phyloP scores from a whole-genome alignment of 495 filamentous ascomycete species.

The Pyronema omphalodes region DNA sequence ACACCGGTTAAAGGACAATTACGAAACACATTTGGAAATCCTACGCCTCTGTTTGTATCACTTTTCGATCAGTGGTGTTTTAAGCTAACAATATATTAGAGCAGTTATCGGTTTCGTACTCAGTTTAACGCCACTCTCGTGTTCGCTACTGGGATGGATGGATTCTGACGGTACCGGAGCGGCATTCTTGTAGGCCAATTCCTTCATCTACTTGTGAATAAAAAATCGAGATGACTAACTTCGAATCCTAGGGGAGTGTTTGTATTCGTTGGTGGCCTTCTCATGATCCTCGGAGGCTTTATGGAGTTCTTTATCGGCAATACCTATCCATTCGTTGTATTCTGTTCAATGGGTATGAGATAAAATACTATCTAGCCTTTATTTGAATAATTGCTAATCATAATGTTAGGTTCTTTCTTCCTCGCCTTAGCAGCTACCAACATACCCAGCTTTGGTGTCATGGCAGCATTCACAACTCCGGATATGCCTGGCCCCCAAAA shows the following conservation, averaged over 20 bases:
- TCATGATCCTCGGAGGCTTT: constrained; percentile 43
- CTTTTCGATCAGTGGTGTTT: too few relatives aligned
- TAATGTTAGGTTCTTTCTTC: neutral
- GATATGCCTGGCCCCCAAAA: neutral
- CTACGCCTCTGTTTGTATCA: constrained; percentile 37
- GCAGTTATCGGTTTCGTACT: constrained; percentile 50
- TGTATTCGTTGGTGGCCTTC: constrained; percentile 52
- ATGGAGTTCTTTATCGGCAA: constrained; percentile 58
- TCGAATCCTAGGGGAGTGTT: constrained; percentile 23
- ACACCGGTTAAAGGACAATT: constrained; percentile 36
- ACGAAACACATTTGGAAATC: constrained; percentile 46
- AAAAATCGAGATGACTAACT: too few relatives aligned
- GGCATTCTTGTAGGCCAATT: constrained; percentile 26
- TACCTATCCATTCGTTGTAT: constrained; percentile 55
- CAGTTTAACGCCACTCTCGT: constrained; percentile 41
- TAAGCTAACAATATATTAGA: too few relatives aligned
- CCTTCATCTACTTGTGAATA: too few relatives aligned
- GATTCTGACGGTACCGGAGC: constrained; percentile 52
- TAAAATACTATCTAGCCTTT: neutral
- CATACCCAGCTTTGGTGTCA: neutral
- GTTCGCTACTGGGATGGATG: constrained; percentile 52
- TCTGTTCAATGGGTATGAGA: constrained; percentile 31
- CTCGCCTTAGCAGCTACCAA: neutral
- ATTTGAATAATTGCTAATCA: neutral
- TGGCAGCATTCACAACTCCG: neutral